Percentiles rank a stretch among this genome's conserved stretches.
Conservation (phyloP, 257 asterid genomes). For the Penstemon eatonii region DNA sequence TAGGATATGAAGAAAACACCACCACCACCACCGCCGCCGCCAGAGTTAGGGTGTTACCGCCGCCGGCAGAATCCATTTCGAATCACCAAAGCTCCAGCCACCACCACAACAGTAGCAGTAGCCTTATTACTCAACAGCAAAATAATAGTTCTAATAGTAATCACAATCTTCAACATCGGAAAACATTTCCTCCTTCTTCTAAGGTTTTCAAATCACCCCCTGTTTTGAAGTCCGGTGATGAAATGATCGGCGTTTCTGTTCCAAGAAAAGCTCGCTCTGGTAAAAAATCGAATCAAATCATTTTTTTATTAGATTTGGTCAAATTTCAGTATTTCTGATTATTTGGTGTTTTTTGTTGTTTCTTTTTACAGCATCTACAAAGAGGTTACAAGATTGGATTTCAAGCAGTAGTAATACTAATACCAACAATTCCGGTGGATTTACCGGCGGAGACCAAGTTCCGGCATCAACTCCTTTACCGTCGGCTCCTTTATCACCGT, state of each 20-base stretch:
- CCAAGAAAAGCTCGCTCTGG: slow-evolving; percentile 99
- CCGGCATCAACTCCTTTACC: slow-evolving; percentile 41
- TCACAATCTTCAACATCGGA: slow-evolving; percentile 63
- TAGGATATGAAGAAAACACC: slow-evolving; percentile 50
- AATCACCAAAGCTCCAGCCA: slow-evolving; percentile 45
- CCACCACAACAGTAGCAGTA: slow-evolving; percentile 37
- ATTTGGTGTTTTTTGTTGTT: slow-evolving; percentile 7
- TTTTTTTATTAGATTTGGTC: slow-evolving; percentile 6
- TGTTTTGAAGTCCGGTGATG: slow-evolving; percentile 91
- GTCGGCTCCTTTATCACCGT: slow-evolving; percentile 74
- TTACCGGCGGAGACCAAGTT: slow-evolving; percentile 40
- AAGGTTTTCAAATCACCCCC: slow-evolving; percentile 63
- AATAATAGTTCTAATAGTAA: slow-evolving; percentile 28
- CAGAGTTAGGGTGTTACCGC: slow-evolving; percentile 43
- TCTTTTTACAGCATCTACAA: slow-evolving; percentile 56
- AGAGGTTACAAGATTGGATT: slow-evolving; percentile 92
- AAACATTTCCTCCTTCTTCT: slow-evolving; percentile 61
- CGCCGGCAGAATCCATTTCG: slow-evolving; percentile 41
- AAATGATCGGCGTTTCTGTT: slow-evolving; percentile 86
- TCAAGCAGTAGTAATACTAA: slow-evolving; percentile 52
- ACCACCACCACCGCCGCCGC: slow-evolving; percentile 33
- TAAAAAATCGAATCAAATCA: slow-evolving; percentile 9
- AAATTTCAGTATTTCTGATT: slow-evolving; percentile 1
- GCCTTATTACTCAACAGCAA: slow-evolving; percentile 36
- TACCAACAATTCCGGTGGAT: slow-evolving; percentile 41